phyloP scores from a whole-genome alignment of 257 asterid genomes.

The Nemophila menziesii region DNA sequence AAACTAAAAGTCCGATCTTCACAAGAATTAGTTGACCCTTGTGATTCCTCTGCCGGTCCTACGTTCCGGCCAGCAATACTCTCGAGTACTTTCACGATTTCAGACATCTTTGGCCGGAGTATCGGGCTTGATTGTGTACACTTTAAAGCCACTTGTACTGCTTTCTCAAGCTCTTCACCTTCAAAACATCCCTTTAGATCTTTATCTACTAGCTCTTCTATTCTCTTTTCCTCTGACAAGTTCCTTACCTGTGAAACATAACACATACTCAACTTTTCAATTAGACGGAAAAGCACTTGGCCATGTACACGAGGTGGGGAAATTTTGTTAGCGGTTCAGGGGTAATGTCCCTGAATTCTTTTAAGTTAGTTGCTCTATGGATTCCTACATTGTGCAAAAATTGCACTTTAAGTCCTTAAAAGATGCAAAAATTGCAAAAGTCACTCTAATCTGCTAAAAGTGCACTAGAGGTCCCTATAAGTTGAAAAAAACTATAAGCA shows the following conservation, averaged over 20 bases:
- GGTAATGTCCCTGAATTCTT: too few species aligned
- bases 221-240: slow-evolving; percentile 42
- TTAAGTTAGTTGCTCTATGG: too few species aligned
- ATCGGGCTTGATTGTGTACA: slow-evolving; percentile 68
- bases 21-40: slow-evolving; percentile 28
- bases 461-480: too few species aligned
- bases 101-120: slow-evolving; percentile 64
- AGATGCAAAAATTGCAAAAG: too few species aligned
- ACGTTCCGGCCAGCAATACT: slow-evolving; percentile 34
- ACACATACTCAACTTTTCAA: background rate
- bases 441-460: too few species aligned
- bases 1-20: slow-evolving; percentile 50
- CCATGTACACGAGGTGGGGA: too few species aligned
- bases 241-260: slow-evolving; percentile 40
- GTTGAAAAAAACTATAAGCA: too few species aligned
- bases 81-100: slow-evolving; percentile 51
- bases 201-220: slow-evolving; percentile 60
- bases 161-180: slow-evolving; percentile 43
- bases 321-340: too few species aligned
- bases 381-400: too few species aligned
- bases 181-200: slow-evolving; percentile 50
- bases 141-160: slow-evolving; percentile 47
- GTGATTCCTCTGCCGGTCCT: slow-evolving; percentile 33
- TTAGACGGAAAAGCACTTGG: too few species aligned
- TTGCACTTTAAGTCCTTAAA: too few species aligned